These are phyloP conservation scores for Leccinum ochraceum DNA, from an alignment of 768 basidiomycete species.

Conservation along the genomic window DNA sequence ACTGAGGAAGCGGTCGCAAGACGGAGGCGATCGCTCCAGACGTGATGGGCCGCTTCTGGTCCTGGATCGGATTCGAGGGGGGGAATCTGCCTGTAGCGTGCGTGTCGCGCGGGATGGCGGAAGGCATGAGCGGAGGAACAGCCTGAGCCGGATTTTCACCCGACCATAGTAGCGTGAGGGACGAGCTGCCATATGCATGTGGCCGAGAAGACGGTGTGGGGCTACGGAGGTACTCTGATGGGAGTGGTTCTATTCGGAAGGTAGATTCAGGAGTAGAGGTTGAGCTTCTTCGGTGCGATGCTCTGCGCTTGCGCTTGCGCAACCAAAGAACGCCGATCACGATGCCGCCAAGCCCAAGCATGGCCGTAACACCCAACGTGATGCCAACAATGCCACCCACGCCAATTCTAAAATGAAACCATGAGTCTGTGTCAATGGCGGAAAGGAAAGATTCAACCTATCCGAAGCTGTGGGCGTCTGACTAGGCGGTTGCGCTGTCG, in stretches of 20 bases:
- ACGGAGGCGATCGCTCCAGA: not conserved
- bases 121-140: conserved; percentile 9
- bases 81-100: not conserved
- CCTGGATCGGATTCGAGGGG: not conserved
- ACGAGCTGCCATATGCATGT: not conserved
- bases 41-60: conserved; percentile 2
- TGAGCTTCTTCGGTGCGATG: not conserved
- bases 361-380: conserved; percentile 12
- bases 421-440: not conserved
- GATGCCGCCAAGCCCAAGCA: not conserved
- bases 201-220: not conserved
- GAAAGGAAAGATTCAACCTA: conserved; percentile 10
- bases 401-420: conserved; percentile 6
- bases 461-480: conserved; percentile 3
- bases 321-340: conserved; percentile 9
- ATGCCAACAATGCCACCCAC: conserved; percentile 10
- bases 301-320: conserved; percentile 13
- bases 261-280: not conserved
- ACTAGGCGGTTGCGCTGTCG: not conserved
- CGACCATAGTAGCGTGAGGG: not conserved
- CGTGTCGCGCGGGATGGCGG: conserved; percentile 18
- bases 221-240: conserved; percentile 1
- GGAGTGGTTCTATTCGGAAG: conserved; percentile 7
- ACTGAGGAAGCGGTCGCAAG: conserved; percentile 8
- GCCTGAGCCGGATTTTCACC: not conserved